phyloP scores from a whole-genome alignment of 2,329 filamentous ascomycete species.

The Paecilomyces sp. region DNA sequence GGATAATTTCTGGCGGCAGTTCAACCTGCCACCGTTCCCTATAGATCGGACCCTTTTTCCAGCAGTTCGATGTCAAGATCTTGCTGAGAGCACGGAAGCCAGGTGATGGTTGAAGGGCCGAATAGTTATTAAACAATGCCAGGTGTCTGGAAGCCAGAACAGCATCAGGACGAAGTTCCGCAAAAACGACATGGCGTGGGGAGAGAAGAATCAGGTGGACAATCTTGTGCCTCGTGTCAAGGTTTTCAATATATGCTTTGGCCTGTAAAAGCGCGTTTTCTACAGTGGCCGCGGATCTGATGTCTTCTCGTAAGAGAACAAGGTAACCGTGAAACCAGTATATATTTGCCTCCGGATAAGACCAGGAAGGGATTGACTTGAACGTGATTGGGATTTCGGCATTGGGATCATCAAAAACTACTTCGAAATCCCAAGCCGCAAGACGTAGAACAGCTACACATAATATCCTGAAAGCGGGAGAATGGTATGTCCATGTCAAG shows the following conservation, averaged over 20 bases:
- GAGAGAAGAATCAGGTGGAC: background rate
- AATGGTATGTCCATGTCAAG: slow-evolving; percentile 13
- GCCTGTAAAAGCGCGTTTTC: background rate
- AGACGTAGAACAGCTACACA: slow-evolving; percentile 14
- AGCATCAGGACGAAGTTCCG: background rate
- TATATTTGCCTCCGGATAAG: background rate
- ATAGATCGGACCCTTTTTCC: slow-evolving; percentile 8
- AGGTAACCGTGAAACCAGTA: slow-evolving; percentile 4
- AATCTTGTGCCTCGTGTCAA: background rate
- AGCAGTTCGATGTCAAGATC: slow-evolving; percentile 15
- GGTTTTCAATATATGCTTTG: background rate
- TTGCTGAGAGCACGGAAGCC: slow-evolving; percentile 15
- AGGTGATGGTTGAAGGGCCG: slow-evolving; percentile 16
- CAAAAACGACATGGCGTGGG: background rate
- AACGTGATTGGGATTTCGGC: slow-evolving; percentile 10
- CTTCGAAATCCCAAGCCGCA: slow-evolving; percentile 16
- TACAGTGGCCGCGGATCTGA: slow-evolving; percentile 7
- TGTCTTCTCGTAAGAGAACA: slow-evolving; percentile 9
- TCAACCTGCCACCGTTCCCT: slow-evolving; percentile 8
- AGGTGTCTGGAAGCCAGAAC: background rate
- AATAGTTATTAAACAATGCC: slow-evolving; percentile 10
- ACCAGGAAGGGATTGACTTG: slow-evolving; percentile 4
- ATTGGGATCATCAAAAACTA: slow-evolving; percentile 6
- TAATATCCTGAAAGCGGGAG: slow-evolving; percentile 10
- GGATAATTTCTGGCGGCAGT: background rate